phyloP scores from a whole-genome alignment of 1,284 basidiomycete genomes.

The Microbotryomycetes sp. region DNA sequence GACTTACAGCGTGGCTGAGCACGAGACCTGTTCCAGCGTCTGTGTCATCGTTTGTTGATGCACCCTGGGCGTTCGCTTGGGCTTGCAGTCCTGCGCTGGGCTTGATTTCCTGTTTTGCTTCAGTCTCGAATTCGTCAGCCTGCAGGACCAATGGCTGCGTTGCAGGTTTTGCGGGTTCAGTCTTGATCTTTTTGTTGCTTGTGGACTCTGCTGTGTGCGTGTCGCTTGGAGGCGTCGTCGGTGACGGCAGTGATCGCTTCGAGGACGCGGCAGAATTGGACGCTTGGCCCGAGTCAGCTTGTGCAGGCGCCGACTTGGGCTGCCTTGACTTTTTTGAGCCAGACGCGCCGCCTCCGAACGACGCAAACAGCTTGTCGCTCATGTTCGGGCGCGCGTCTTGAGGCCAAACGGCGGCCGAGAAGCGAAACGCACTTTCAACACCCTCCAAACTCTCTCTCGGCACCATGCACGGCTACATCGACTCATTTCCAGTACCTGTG shows the following conservation, averaged over 20 bases:
- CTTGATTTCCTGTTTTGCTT: constrained; percentile 26
- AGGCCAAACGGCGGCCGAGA: not conserved
- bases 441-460: not conserved
- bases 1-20: constrained; percentile 59
- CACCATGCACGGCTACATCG: constrained; percentile 24
- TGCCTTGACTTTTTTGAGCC: not conserved
- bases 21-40: constrained; percentile 11
- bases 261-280: no score
- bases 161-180: not conserved
- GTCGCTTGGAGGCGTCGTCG: not conserved
- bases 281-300: not conserved
- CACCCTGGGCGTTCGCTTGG: not conserved
- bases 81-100: not conserved
- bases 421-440: not conserved
- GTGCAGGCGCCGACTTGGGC: not conserved
- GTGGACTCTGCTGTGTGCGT: not conserved
- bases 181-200: not conserved
- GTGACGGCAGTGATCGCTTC: not conserved
- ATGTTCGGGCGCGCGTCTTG: not conserved
- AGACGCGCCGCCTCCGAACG: no score
- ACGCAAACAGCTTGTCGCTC: not conserved
- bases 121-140: constrained; percentile 35
- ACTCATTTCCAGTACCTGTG: constrained; percentile 22
- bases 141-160: constrained; percentile 16
- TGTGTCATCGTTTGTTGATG: constrained; percentile 1